Conservation (phyloP, 2,329 filamentous ascomycete species). For the Plectosphaerella sp. region DNA sequence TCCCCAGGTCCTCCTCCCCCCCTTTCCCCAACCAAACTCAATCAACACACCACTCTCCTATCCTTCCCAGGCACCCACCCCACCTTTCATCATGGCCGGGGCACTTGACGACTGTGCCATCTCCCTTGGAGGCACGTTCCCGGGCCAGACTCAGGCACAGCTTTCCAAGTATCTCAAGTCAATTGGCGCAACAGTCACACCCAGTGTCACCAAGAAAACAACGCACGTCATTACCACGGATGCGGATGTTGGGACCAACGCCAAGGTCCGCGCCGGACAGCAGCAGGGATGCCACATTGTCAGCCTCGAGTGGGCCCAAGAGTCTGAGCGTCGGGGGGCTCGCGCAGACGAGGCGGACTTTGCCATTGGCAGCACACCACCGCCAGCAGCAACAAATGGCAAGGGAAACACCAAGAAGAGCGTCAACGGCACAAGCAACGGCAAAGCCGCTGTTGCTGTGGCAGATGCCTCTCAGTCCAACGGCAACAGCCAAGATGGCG, state of each 20-base stretch:
- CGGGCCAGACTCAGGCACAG: conserved; percentile 43
- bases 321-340: conserved; percentile 40
- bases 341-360: conserved; percentile 29
- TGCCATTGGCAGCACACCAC: conserved; percentile 9
- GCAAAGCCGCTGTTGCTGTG: not conserved
- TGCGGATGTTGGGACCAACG: conserved; percentile 43
- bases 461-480: conserved; percentile 7
- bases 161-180: conserved; percentile 40
- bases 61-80: too few species aligned
- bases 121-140: conserved; percentile 57
- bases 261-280: conserved; percentile 46
- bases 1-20: not conserved
- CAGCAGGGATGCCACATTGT: conserved; percentile 49
- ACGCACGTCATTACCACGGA: conserved; percentile 56
- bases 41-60: not conserved
- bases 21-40: not conserved
- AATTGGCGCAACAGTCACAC: conserved; percentile 45
- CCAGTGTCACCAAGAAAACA: conserved; percentile 41
- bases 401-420: not conserved
- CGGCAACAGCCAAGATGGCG: conserved; percentile 5
- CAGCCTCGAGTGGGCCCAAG: conserved; percentile 55
- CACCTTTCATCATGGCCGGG: not conserved
- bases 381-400: conserved; percentile 1
- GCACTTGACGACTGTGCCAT: conserved; percentile 46
- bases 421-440: conserved; percentile 1